A percentile compares a stretch with the other conserved stretches of the same genome.
These are phyloP conservation scores for Eucalyptus viminalis DNA, from an alignment of 345 rosid species.

Conservation along the genomic window DNA sequence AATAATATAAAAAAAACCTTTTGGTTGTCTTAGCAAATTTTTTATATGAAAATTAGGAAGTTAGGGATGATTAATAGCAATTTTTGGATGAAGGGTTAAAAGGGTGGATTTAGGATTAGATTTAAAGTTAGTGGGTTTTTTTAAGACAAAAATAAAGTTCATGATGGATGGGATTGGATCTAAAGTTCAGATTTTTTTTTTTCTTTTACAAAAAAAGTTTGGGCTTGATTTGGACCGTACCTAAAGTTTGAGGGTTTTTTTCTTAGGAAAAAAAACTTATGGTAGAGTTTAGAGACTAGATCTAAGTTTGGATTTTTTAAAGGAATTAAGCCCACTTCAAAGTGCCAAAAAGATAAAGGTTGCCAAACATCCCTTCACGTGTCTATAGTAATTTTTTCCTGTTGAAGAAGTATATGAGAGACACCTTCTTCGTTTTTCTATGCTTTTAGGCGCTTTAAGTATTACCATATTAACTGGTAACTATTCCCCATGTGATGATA, in stretches of 20 bases:
- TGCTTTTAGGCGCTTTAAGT: neutral
- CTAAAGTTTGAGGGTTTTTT: neutral
- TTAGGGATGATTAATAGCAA: neutral
- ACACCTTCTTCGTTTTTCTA: neutral
- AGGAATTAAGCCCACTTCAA: neutral
- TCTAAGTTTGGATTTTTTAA: neutral
- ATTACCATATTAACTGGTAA: neutral
- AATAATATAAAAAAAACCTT: neutral
- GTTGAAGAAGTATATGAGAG: neutral
- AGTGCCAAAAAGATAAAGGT: neutral
- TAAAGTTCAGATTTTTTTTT: no score
- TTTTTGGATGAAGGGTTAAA: neutral
- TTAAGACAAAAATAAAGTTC: neutral
- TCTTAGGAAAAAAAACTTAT: neutral
- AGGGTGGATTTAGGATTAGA: neutral
- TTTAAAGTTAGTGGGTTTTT: neutral
- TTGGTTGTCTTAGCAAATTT: neutral
- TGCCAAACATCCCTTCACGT: no score
- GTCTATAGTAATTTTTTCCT: no score
- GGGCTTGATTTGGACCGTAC: neutral
- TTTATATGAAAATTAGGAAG: no score
- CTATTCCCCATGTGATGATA: neutral
- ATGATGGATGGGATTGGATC: neutral
- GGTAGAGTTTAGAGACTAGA: neutral
- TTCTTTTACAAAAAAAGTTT: neutral